Evolutionary conservation across 345 rosid species (phyloP), one percentile per base, ranked within the genome.

Genomic region (Dipteronia sinensis): DNA sequence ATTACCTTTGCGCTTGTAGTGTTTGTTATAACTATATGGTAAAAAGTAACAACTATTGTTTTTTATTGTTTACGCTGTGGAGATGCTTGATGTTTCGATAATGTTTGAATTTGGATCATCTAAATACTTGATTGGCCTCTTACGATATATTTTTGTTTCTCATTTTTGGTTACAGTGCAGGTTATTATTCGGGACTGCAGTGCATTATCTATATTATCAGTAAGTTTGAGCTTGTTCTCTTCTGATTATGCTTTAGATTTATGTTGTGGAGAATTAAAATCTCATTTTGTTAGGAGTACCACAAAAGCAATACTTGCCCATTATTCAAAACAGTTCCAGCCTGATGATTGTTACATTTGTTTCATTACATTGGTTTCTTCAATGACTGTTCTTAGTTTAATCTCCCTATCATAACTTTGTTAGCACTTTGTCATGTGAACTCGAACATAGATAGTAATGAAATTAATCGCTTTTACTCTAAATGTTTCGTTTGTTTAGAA

Each of bases 171-270:
- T 17, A 31, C 3, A 69, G 58, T 80, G 59, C 47, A 82, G 85
- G 80, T 56, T 44, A 42, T 40, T 38, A 17, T 46, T 62, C 42
- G 17, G 69, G 56, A n/a, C 73, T 25, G 7, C 55, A 8, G 40
- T 4, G 3, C 46, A 2, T 63, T 75, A 75, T 65, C 65, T 7
- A 22, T 27, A 73, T 72, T 25, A 79, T 71, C 79, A 84, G 87
- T 82, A 74, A 85, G 87, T 83, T 53, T 44, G 66, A 76, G 47
- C 53, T 75, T 31, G 20, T 59, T 72, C 1, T 59, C 9, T 12
- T 55, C 13, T 34, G 7, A 15, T 46, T 31, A 1, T 71, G 63
- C 10, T 55, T 38, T 38, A 55, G 17, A 29, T 13, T 29, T n/a
- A 34, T 40, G 51, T 20, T 13, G n/a, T 53, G 61, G 63, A 49